Base-by-base conservation (phyloP, 2,329 filamentous ascomycete species). In the Blastomyces silverae region DNA sequence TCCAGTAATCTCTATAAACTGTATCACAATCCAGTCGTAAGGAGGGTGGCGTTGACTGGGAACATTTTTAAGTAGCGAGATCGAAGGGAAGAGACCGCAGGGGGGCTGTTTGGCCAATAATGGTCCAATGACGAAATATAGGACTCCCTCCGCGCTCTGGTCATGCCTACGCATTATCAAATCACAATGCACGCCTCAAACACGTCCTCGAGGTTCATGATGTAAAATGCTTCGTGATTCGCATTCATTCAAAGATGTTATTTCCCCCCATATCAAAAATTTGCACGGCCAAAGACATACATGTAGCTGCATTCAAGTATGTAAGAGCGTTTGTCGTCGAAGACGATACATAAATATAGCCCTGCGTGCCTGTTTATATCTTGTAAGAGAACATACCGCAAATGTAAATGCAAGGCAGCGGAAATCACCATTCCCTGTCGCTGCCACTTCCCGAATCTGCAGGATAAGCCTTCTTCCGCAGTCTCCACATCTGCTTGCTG, bases 391-490 rank as follows among this genome's bases (percentile, higher is more conserved):
- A 13, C 42, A 20, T 34, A 48, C 28, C 34, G 22, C 39, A 61
- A 46, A 42, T 34, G 11, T 1, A 25, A 59, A 28, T 59, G n/a
- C 17, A 59, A 48, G n/a, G 25, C 22, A 37, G 22, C 28, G 8
- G 22, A 61, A 53, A 46, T 63, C 57, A 75, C 66, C 70, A 76
- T 50, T 75, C 75, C 7, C 68, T 69, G 63, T 78, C 77, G 63
- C 75, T 77, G 44, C 75, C 77, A 67, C 73, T 77, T 3, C 72
- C 72, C 56, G 64, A 65, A 37, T 65, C 67, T 20, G 46, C 61
- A 10, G 72, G 70, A 66, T 76, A 74, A 13, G 74, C 76, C 70
- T 73, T 75, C 68, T 78, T 78, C 52, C 74, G 70, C 53, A 79
- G 62, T 64, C 76, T 78, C 77, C 76, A 79, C 37, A 78, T 22